These are phyloP conservation scores for Penicillium cosmopolitanum DNA, from an alignment of 495 filamentous ascomycete species.

Conservation along the genomic window DNA sequence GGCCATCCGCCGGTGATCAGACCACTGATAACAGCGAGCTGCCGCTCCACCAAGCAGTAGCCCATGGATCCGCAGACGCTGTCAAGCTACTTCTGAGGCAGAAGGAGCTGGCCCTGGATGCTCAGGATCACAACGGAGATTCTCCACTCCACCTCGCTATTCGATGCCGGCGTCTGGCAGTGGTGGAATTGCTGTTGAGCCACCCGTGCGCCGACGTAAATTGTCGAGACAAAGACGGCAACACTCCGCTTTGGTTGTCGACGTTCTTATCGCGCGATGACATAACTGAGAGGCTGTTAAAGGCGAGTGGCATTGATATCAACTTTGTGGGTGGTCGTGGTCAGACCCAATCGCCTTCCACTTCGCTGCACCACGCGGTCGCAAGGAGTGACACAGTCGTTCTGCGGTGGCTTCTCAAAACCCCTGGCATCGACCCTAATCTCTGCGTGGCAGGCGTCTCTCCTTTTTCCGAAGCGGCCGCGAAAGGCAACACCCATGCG, in stretches of 20 bases:
- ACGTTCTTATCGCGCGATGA: too few relatives aligned
- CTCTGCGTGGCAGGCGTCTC: background rate
- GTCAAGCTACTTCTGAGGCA: slow-evolving; percentile 12
- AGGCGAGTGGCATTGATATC: too few relatives aligned
- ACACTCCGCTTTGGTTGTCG: too few relatives aligned
- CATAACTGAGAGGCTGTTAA: too few relatives aligned
- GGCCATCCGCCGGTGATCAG: background rate
- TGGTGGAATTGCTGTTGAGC: slow-evolving; percentile 15
- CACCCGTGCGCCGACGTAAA: slow-evolving; percentile 1
- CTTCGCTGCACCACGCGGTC: slow-evolving; percentile 14
- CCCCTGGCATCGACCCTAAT: background rate
- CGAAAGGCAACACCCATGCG: background rate
- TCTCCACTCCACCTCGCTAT: slow-evolving; percentile 18
- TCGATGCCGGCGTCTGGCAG: slow-evolving; percentile 4
- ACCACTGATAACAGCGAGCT: slow-evolving; percentile 7
- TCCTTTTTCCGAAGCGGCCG: background rate
- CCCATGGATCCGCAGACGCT: slow-evolving; percentile 10
- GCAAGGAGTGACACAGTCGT: slow-evolving; percentile 11
- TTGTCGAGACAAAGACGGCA: too few relatives aligned
- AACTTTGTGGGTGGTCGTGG: too few relatives aligned
- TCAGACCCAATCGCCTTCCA: slow-evolving; percentile 11
- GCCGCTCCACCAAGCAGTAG: slow-evolving; percentile 13
- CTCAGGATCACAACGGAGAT: slow-evolving; percentile 10
- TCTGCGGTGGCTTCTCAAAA: background rate
- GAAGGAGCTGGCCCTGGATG: slow-evolving; percentile 2